Percentiles rank a stretch among this genome's conserved stretches.
Evolutionary conservation across 2,329 filamentous ascomycete species (phyloP).

Genomic region (Aspergillus ochraceus): DNA sequence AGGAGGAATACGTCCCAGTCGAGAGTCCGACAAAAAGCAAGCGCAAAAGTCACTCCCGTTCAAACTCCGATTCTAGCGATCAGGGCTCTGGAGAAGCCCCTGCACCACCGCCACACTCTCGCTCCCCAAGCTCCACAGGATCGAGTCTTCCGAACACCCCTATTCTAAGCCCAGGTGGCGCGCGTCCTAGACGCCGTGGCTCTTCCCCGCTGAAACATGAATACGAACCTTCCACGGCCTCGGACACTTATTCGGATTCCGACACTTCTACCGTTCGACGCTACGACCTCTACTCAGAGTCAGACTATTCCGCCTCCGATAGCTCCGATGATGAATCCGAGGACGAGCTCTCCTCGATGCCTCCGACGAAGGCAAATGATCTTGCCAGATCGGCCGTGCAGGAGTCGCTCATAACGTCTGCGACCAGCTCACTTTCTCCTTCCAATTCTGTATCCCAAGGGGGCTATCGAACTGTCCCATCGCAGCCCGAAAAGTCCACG

Average conservation of each 20-base stretch:
- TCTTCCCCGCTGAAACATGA: conserved; percentile 97
- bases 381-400: conserved; percentile 46
- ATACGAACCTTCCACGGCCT: conserved; percentile 81
- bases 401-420: conserved; percentile 39
- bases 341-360: conserved; percentile 36
- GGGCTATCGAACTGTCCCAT: conserved; percentile 58
- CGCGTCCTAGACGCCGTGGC: conserved; percentile 63
- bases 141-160: conserved; percentile 46
- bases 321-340: conserved; percentile 60
- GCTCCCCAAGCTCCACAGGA: conserved; percentile 51
- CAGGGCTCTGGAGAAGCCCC: conserved; percentile 33
- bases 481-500: conserved; percentile 48
- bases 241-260: conserved; percentile 59
- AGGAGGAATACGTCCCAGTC: conserved; percentile 30
- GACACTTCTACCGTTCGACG: conserved; percentile 57
- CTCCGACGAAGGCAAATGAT: conserved; percentile 28
- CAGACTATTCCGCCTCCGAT: conserved; percentile 49
- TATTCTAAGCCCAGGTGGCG: conserved; percentile 50
- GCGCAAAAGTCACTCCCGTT: conserved; percentile 24
- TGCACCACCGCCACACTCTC: conserved; percentile 50
- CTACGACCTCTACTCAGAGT: conserved; percentile 49
- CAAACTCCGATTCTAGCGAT: conserved; percentile 25
- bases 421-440: conserved; percentile 66
- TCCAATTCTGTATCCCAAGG: conserved; percentile 82
- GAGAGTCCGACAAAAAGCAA: conserved; percentile 27